These are phyloP conservation scores for Trichoderma sp. DNA, from an alignment of 2,329 filamentous ascomycete species.

Conservation along the genomic window DNA sequence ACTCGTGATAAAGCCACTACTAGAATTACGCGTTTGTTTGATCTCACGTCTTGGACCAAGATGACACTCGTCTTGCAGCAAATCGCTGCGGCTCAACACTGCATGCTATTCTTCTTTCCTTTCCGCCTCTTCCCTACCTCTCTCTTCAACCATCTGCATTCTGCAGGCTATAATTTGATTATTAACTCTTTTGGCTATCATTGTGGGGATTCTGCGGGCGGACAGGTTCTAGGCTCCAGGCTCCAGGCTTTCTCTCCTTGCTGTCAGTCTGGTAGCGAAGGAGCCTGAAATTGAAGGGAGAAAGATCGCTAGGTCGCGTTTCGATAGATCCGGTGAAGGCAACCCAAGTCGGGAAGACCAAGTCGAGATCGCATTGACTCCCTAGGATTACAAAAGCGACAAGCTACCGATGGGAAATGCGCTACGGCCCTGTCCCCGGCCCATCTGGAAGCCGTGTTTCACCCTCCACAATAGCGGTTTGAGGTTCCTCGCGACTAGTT, in stretches of 20 bases:
- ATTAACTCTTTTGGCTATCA: background rate
- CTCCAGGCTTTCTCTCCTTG: background rate
- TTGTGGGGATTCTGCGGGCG: background rate
- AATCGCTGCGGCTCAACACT: background rate
- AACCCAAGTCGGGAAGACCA: background rate
- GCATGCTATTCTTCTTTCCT: background rate
- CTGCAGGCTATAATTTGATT: background rate
- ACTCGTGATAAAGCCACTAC: background rate
- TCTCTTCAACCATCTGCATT: background rate
- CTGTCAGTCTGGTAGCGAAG: background rate
- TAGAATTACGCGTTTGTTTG: conserved; percentile 13
- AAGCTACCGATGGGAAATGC: background rate
- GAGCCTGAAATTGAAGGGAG: conserved; percentile 14
- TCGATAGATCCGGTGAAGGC: conserved; percentile 11
- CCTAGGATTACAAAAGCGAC: background rate
- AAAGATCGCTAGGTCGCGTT: conserved; percentile 2
- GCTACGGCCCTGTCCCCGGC: conserved; percentile 2
- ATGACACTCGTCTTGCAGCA: background rate
- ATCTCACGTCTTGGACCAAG: background rate
- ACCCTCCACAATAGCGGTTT: conserved; percentile 20
- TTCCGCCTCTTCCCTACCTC: background rate
- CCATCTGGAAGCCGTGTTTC: conserved; percentile 18
- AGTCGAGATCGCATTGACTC: background rate
- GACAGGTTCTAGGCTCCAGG: background rate
- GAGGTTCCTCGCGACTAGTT: conserved; percentile 4